These are phyloP conservation scores for Chaetomiaceae sp. DNA, from an alignment of 2,329 filamentous ascomycete genomes.

Conservation along the genomic window DNA sequence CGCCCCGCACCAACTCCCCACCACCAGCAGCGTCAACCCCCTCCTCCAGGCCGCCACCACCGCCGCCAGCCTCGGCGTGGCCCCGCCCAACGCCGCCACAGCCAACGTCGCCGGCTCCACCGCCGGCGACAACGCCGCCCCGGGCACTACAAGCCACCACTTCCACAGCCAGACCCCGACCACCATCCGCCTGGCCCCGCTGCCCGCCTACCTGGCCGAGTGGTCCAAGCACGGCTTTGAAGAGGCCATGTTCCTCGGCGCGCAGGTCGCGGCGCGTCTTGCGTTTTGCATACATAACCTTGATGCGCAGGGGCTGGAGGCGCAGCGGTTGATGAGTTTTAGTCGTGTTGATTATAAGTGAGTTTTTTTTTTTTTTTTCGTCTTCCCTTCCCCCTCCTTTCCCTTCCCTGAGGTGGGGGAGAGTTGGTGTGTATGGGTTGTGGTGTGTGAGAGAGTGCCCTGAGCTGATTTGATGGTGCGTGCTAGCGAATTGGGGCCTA, in stretches of 20 bases:
- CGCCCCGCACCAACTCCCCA: slow-evolving; percentile 49
- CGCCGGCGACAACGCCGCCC: slow-evolving; percentile 37
- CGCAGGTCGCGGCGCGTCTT: slow-evolving; percentile 71
- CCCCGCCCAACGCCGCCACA: slow-evolving; percentile 38
- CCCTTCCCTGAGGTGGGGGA: too few species aligned
- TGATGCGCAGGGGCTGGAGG: slow-evolving; percentile 47
- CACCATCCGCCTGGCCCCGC: slow-evolving; percentile 69
- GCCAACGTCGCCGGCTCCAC: slow-evolving; percentile 31
- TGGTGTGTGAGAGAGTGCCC: background rate
- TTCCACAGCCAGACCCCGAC: slow-evolving; percentile 71
- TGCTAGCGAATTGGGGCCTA: slow-evolving; percentile 49
- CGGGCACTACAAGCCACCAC: slow-evolving; percentile 42
- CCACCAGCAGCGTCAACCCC: slow-evolving; percentile 64
- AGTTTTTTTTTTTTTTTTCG: slow-evolving; percentile 28
- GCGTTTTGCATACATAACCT: slow-evolving; percentile 56
- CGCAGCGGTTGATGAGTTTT: slow-evolving; percentile 52
- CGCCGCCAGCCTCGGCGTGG: slow-evolving; percentile 50
- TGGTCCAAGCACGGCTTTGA: slow-evolving; percentile 80
- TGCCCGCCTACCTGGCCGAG: slow-evolving; percentile 83
- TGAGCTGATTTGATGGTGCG: slow-evolving; percentile 14
- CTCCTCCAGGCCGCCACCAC: slow-evolving; percentile 88
- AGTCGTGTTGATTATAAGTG: slow-evolving; percentile 59
- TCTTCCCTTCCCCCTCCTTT: background rate
- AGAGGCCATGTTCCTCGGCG: slow-evolving; percentile 80
- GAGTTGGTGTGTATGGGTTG: background rate